A percentile compares a stretch with the other conserved stretches of the same genome.
phyloP scores from a whole-genome alignment of 1,284 basidiomycete genomes.

The Dichomitus squalens region DNA sequence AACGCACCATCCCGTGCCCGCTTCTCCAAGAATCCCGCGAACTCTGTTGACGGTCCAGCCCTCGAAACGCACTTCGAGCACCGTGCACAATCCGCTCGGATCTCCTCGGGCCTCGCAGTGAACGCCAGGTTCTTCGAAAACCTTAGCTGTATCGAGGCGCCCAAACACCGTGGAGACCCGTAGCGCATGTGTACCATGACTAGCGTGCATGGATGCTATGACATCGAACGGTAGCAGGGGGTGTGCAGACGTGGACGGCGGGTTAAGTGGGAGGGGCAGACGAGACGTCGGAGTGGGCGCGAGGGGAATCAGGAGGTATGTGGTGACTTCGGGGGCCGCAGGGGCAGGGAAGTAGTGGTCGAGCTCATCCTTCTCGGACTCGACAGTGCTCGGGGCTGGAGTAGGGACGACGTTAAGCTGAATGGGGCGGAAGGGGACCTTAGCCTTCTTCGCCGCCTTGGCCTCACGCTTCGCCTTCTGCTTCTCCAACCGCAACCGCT shows the following conservation, averaged over 20 bases:
- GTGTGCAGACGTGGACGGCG: constrained; percentile 29
- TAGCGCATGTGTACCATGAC: constrained; percentile 56
- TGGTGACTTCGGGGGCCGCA: constrained; percentile 49
- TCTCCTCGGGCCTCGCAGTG: constrained; percentile 60
- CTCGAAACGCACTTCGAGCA: constrained; percentile 65
- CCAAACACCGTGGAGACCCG: constrained; percentile 71
- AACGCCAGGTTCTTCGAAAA: constrained; percentile 62
- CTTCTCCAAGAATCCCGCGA: constrained; percentile 65
- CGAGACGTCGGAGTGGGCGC: constrained; percentile 68
- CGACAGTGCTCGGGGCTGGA: constrained; percentile 23
- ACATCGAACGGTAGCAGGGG: constrained; percentile 58
- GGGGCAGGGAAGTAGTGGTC: constrained; percentile 61
- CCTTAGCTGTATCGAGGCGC: constrained; percentile 62
- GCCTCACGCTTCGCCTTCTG: constrained; percentile 23
- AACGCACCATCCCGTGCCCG: constrained; percentile 70
- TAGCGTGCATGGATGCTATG: constrained; percentile 52
- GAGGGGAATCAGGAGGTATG: constrained; percentile 71
- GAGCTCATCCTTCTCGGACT: constrained; percentile 43
- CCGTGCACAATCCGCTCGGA: constrained; percentile 48
- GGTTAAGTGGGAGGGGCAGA: constrained; percentile 53
- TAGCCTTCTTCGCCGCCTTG: constrained; percentile 30
- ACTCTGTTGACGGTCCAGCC: constrained; percentile 71
- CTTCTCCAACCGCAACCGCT: constrained; percentile 37
- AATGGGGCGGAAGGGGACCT: constrained; percentile 12
- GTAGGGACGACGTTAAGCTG: constrained; percentile 3